Evolutionary conservation across 345 rosid species (phyloP).

Genomic region (Populus pruinosa): DNA sequence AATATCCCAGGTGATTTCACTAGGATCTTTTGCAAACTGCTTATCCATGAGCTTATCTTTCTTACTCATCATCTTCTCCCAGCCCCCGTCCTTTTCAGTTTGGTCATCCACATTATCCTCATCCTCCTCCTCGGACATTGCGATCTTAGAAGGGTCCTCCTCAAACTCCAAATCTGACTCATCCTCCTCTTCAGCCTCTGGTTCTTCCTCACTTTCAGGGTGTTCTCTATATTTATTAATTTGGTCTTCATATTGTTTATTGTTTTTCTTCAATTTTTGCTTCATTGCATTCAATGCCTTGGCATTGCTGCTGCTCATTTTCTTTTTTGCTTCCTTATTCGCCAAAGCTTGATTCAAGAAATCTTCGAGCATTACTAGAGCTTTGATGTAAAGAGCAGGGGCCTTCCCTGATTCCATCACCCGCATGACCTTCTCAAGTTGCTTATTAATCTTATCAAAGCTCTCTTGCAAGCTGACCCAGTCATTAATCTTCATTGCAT

Average conservation of each 20-base stretch:
- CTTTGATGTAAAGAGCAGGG: constrained; percentile 67
- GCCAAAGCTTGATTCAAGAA: constrained; percentile 73
- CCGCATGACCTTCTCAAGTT: constrained; percentile 91
- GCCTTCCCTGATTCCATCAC: constrained; percentile 64
- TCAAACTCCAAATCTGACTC: constrained; percentile 45
- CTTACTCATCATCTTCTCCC: constrained; percentile 73
- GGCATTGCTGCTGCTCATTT: constrained; percentile 92
- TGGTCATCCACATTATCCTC: constrained; percentile 14
- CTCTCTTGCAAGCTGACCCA: constrained; percentile 84
- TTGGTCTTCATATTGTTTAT: constrained; percentile 71
- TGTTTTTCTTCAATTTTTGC: constrained; percentile 86
- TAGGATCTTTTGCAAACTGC: constrained; percentile 70
- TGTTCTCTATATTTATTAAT: constrained; percentile 61
- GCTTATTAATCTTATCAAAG: constrained; percentile 86
- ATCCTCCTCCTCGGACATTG: constrained; percentile 45
- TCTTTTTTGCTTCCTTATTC: constrained; percentile 90
- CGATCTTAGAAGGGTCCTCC: constrained; percentile 45
- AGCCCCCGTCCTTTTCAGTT: constrained; percentile 35
- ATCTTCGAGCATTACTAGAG: constrained; percentile 88
- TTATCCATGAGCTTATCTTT: constrained; percentile 74
- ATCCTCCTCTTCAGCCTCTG: constrained; percentile 40
- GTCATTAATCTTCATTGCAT: constrained; percentile 91
- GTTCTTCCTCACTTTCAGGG: constrained; percentile 70
- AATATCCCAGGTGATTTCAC: constrained; percentile 86
- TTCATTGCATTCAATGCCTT: constrained; percentile 94